These are phyloP conservation scores for Grigorovia humatica DNA, from an alignment of 805 yeast genomes.

Conservation along the genomic window DNA sequence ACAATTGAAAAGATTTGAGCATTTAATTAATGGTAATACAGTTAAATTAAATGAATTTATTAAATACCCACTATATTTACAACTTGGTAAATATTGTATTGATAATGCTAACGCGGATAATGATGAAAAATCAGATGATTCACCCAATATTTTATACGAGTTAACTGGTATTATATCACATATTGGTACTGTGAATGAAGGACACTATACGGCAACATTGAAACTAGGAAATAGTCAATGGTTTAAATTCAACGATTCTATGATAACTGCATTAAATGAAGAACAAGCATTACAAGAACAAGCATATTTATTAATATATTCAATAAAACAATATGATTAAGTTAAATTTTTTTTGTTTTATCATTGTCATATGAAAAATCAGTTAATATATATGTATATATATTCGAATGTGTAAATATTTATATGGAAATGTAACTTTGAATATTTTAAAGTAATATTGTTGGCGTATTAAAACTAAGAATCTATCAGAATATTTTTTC, in stretches of 20 bases:
- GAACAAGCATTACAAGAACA: constrained; percentile 57
- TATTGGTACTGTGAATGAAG: constrained; percentile 88
- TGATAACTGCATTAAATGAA: constrained; percentile 54
- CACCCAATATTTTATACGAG: constrained; percentile 52
- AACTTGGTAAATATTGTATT: constrained; percentile 51
- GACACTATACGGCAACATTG: constrained; percentile 79
- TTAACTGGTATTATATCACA: constrained; percentile 82
- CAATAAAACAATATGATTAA: constrained; percentile 29
- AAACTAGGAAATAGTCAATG: constrained; percentile 68
- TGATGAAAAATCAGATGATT: too few relatives aligned
- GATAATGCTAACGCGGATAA: constrained; percentile 4
- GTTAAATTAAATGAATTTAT: constrained; percentile 71
- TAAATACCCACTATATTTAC: constrained; percentile 58
- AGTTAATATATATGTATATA: background rate
- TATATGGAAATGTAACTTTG: background rate
- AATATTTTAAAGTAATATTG: background rate
- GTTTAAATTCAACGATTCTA: constrained; percentile 88
- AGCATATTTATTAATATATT: constrained; percentile 74
- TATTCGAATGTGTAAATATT: background rate
- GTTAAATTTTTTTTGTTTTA: too few relatives aligned
- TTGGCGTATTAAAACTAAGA: too few relatives aligned
- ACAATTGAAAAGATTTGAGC: constrained; percentile 65
- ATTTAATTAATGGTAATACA: constrained; percentile 32
- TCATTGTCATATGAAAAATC: background rate
- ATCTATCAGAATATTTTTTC: too few relatives aligned